phyloP scores from a whole-genome alignment of 352 stramenopile genomes.

The Thraustotheca clavata region DNA sequence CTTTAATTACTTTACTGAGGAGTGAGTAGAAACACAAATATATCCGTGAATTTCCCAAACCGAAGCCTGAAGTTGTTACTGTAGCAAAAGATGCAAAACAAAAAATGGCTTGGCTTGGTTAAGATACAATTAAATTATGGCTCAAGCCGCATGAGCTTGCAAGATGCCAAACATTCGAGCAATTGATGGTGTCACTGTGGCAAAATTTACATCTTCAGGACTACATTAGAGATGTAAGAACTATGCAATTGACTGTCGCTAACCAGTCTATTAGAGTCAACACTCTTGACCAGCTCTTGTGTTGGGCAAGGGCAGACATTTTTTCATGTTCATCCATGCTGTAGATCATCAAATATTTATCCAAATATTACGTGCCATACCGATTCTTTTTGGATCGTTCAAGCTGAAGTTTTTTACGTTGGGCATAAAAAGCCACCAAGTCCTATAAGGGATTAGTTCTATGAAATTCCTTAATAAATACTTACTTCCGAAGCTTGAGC shows the following conservation, averaged over 20 bases:
- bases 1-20: background rate
- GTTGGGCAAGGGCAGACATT: background rate
- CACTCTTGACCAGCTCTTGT: conserved; percentile 11
- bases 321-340: conserved; percentile 8
- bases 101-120: conserved; percentile 13
- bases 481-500: background rate
- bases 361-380: background rate
- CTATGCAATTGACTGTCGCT: background rate
- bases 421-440: conserved; percentile 8
- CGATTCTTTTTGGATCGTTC: background rate
- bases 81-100: conserved; percentile 15
- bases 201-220: background rate
- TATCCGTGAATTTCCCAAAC: conserved; percentile 13
- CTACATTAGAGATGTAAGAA: background rate
- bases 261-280: conserved; percentile 16
- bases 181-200: background rate
- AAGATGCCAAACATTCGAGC: conserved; percentile 16
- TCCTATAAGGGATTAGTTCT: too few relatives aligned
- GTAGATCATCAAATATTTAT: background rate
- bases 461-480: too few relatives aligned
- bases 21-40: conserved; percentile 16
- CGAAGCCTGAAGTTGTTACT: conserved; percentile 18
- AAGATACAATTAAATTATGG: conserved; percentile 13
- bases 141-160: background rate
- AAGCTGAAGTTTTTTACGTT: background rate